These are phyloP conservation scores for Aureobasidium namibiae DNA, from an alignment of 2,329 filamentous ascomycete species.

Conservation along the genomic window DNA sequence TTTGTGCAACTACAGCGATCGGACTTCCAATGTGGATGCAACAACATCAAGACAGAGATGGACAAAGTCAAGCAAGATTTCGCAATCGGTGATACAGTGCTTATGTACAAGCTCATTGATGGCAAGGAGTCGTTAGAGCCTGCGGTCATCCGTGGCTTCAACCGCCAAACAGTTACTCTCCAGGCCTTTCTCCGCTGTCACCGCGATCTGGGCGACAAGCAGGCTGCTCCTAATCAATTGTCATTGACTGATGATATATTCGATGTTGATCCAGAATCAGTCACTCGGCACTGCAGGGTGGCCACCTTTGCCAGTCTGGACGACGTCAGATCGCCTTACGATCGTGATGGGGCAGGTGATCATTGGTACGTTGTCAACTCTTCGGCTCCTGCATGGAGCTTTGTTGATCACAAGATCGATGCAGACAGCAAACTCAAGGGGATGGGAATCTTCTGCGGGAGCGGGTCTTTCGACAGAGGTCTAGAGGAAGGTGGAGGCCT, in stretches of 20 bases:
- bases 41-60: constrained; percentile 16
- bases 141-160: constrained; percentile 46
- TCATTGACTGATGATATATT: constrained; percentile 45
- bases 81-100: constrained; percentile 51
- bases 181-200: constrained; percentile 46
- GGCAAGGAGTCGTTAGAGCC: constrained; percentile 45
- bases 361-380: constrained; percentile 45
- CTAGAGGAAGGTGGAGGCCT: constrained; percentile 64
- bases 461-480: constrained; percentile 68
- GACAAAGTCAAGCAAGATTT: constrained; percentile 27
- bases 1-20: constrained; percentile 51
- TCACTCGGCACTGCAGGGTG: constrained; percentile 53
- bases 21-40: constrained; percentile 49
- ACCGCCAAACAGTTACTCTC: constrained; percentile 33
- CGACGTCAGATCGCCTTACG: constrained; percentile 54
- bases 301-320: constrained; percentile 43
- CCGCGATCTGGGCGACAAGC: constrained; percentile 22
- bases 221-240: constrained; percentile 48
- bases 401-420: constrained; percentile 3
- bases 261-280: constrained; percentile 28
- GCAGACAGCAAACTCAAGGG: constrained; percentile 31
- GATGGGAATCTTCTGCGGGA: constrained; percentile 69
- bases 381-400: constrained; percentile 25
- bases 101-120: constrained; percentile 30
- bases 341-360: constrained; percentile 56